phyloP scores from a whole-genome alignment of 495 filamentous ascomycete species.

The Corynascus novoguineensis region DNA sequence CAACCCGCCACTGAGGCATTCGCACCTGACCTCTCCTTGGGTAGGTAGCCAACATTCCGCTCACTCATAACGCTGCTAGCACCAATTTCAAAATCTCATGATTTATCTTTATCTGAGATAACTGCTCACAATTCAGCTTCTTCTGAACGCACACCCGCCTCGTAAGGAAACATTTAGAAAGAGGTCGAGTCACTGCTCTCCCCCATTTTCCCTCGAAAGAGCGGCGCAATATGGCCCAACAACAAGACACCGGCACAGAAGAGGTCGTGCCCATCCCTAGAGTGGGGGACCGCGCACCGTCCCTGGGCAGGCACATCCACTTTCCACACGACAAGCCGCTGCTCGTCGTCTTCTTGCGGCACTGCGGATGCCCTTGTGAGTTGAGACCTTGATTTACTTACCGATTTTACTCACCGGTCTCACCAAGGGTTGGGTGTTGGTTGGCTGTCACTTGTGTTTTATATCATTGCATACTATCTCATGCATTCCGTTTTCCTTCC shows the following conservation, averaged over 20 bases:
- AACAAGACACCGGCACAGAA: background rate
- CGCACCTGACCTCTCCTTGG: background rate
- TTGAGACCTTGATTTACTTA: background rate
- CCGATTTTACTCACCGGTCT: too few relatives aligned
- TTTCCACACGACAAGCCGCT: constrained; percentile 46
- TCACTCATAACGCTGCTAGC: background rate
- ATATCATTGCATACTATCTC: too few relatives aligned
- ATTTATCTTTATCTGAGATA: too few relatives aligned
- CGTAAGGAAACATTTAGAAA: too few relatives aligned
- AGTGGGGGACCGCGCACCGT: constrained; percentile 46
- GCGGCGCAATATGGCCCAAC: background rate
- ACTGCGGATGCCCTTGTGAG: constrained; percentile 59
- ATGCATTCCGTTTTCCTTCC: too few relatives aligned
- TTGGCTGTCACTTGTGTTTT: too few relatives aligned
- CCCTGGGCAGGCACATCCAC: constrained; percentile 21
- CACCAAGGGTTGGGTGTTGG: too few relatives aligned
- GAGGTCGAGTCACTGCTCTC: too few relatives aligned
- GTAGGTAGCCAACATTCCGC: background rate
- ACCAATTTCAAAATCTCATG: background rate
- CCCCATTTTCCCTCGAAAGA: background rate
- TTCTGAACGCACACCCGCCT: background rate
- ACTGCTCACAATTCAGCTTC: too few relatives aligned
- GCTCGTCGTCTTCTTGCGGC: constrained; percentile 53
- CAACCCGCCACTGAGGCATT: background rate
- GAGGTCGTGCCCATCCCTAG: constrained; percentile 33